Base-by-base conservation (phyloP, 495 filamentous ascomycete genomes). In the Barbatosphaeria neglecta region DNA sequence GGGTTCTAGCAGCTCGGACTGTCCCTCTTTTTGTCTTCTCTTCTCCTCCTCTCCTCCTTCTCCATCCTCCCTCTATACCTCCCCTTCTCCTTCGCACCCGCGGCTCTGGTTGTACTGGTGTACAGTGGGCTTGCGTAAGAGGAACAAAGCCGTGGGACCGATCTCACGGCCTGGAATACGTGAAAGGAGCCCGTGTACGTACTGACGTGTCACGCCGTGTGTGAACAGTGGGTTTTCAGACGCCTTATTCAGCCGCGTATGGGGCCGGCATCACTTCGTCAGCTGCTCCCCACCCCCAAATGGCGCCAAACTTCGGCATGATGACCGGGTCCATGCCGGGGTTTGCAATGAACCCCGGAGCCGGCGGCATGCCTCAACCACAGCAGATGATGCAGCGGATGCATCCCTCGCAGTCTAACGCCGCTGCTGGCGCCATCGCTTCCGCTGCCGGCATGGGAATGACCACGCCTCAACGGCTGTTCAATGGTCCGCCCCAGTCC, bases 181-280 rank as follows among this genome's bases (percentile, higher is more conserved):
- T 1, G 3, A 23, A 20, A 33, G 2, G 41, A 28, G 1, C 17
- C 6, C 28, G 54, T 35, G 41, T 47, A 22, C 31, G 50, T 44
- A 43, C 56, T 50, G 47, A 56, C 56, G 19, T 25, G 43, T 46
- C 18, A 24, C 22, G 45, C 28, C 37, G 37, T 35, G 43, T 17
- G 35, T 59, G 31, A n/a, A 35, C 11, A 76, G 74, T 75, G 65
- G 54, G 71, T 46, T 78, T 72, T 51, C 75, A 75, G 55, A 61
- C 67, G 22, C 67, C 73, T 24, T 78, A 73, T 52, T 63, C 73
- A 10, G 64, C 61, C 53, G 67, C 75, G 6, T 78, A 75, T 51
- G 68, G 64, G 31, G 56, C 66, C 25, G 64, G 55, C 27, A 50
- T 71, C 17, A 64, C 67, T 8, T 58, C 65, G 10, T 66, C 69